These are phyloP conservation scores for Nicotiana sylvestris DNA, from an alignment of 257 asterid species.

Conservation along the genomic window DNA sequence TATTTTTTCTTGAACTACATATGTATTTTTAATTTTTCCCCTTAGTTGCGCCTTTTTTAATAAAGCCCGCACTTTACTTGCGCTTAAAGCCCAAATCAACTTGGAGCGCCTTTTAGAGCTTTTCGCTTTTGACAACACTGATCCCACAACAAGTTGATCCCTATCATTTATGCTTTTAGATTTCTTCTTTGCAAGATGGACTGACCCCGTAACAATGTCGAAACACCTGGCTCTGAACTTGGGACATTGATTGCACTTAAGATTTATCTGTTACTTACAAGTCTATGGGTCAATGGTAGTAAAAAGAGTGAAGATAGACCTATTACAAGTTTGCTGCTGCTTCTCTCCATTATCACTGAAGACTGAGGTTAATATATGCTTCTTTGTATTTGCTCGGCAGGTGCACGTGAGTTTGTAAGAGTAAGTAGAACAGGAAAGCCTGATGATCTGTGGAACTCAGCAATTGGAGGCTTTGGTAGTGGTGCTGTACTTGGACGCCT, in stretches of 20 bases:
- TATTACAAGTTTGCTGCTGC: background rate
- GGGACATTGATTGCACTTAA: background rate
- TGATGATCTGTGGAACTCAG: slow-evolving; percentile 79
- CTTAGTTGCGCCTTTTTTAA: no score
- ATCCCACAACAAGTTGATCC: background rate
- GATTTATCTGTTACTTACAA: background rate
- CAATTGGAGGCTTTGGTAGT: slow-evolving; percentile 79
- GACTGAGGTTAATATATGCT: background rate
- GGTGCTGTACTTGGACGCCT: slow-evolving; percentile 96
- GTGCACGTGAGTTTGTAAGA: slow-evolving; percentile 88
- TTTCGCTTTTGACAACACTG: no score
- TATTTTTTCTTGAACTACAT: no score
- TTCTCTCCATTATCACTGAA: background rate
- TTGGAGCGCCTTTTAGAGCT: no score
- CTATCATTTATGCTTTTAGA: background rate
- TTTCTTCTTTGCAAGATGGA: background rate
- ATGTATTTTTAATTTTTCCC: no score
- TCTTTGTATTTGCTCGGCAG: slow-evolving; percentile 19
- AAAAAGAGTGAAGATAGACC: background rate
- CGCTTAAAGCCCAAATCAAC: no score
- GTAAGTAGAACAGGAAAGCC: slow-evolving; percentile 73
- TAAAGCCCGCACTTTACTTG: no score
- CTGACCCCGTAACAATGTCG: background rate
- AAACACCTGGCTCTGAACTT: background rate
- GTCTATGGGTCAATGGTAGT: background rate